These are phyloP conservation scores for Eragrostis curvula DNA, from an alignment of 176 grass and related monocot genomes.

Conservation along the genomic window DNA sequence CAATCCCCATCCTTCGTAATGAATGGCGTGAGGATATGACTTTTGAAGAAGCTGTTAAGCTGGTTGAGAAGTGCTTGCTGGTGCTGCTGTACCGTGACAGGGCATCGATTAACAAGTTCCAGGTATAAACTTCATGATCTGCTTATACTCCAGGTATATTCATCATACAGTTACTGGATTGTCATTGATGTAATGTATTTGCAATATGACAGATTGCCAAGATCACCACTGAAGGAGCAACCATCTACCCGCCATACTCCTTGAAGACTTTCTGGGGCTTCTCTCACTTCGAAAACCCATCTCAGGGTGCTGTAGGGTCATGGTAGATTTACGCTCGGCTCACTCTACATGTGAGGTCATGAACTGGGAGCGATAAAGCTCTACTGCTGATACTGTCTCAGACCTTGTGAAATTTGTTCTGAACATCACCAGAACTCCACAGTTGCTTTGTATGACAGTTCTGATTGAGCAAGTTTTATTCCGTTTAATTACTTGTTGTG, in stretches of 20 bases:
- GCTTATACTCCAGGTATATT: background rate
- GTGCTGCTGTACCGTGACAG: slow-evolving; percentile 97
- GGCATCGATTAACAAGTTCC: slow-evolving; percentile 97
- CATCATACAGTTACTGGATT: background rate
- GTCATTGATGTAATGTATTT: background rate
- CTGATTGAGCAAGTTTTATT: slow-evolving; percentile 12
- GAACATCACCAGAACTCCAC: slow-evolving; percentile 8
- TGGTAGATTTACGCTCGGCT: slow-evolving; percentile 67
- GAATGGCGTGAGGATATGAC: slow-evolving; percentile 94
- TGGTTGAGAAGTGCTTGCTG: slow-evolving; percentile 94
- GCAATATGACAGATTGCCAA: slow-evolving; percentile 67
- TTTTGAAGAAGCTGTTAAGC: slow-evolving; percentile 98
- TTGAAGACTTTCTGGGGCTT: slow-evolving; percentile 93
- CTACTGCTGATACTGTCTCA: slow-evolving; percentile 29
- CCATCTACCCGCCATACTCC: slow-evolving; percentile 83
- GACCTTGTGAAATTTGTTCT: slow-evolving; percentile 18
- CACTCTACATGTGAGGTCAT: background rate
- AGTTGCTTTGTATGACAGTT: slow-evolving; percentile 51
- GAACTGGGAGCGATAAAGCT: slow-evolving; percentile 30
- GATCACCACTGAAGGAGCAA: slow-evolving; percentile 81
- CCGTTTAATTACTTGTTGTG: slow-evolving; percentile 2
- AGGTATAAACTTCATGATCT: slow-evolving; percentile 52
- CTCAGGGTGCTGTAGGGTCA: slow-evolving; percentile 79
- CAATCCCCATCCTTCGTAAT: slow-evolving; percentile 86
- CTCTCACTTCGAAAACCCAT: slow-evolving; percentile 81